These are phyloP conservation scores for Phytophthora pini DNA, from an alignment of 352 stramenopile genomes.

Conservation along the genomic window DNA sequence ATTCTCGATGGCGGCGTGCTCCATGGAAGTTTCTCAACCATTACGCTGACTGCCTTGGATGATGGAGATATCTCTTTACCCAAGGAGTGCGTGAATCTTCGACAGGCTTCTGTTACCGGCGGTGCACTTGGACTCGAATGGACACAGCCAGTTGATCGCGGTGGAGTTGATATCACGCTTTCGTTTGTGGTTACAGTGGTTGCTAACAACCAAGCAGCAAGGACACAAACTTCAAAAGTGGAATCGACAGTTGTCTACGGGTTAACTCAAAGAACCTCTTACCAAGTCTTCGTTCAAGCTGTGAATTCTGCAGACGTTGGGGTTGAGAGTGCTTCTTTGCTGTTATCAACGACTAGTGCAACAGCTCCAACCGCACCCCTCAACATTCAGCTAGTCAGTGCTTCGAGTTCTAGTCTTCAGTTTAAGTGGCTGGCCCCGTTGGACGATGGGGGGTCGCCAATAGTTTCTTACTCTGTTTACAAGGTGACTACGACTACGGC, in stretches of 20 bases:
- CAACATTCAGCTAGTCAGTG: constrained; percentile 37
- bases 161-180: constrained; percentile 32
- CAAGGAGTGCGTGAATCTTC: constrained; percentile 46
- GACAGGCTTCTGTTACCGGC: constrained; percentile 35
- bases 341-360: constrained; percentile 35
- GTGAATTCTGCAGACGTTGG: constrained; percentile 43
- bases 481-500: constrained; percentile 14
- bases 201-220: constrained; percentile 9
- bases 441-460: constrained; percentile 51
- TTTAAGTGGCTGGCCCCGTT: constrained; percentile 56
- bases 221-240: not conserved
- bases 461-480: constrained; percentile 63
- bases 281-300: constrained; percentile 44
- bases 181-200: constrained; percentile 40
- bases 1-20: constrained; percentile 46
- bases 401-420: constrained; percentile 47
- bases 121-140: constrained; percentile 53
- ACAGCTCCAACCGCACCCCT: constrained; percentile 38
- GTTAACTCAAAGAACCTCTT: constrained; percentile 55
- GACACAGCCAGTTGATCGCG: constrained; percentile 47
- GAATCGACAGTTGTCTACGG: constrained; percentile 43
- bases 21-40: constrained; percentile 17
- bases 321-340: constrained; percentile 14
- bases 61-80: constrained; percentile 62
- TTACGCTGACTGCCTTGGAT: constrained; percentile 53